Evolutionary conservation across 129 eudicot species (phyloP), one percentile per base, ranked within the genome.

Genomic region (Kitagawia praeruptora): DNA sequence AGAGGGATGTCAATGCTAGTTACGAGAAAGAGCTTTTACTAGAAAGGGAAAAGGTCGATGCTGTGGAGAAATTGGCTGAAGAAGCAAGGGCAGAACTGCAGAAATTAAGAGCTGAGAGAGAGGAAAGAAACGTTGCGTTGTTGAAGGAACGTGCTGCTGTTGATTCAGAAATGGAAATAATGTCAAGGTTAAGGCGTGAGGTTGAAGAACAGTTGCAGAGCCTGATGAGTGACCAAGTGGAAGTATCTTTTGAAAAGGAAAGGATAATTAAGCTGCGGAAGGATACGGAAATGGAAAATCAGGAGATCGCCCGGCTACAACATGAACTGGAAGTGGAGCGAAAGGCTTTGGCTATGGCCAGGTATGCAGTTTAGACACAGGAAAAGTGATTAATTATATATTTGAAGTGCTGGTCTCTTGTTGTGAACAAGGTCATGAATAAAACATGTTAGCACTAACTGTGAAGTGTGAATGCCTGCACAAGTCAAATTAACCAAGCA

Each of bases 331-430:
- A 92, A 86, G 94, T 95, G 70, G 98, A 95, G 86, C 78, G 97
- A 40, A 95, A 95, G 87, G 98, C 98, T n/a, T 85, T 95, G 77
- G 88, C 97, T 82, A 88, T 95, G 97, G 98, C 98, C 78, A 88
- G 98, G 98, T 92, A 84, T 76, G 82, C 78, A 70, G 48, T 34
- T 78, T 12, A 37, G 13, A 41, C 19, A 13, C 63, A 4, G 41
- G 42, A 14, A 67, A 73, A 44, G 21, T 34, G 61, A 44, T 18
- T 45, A 11, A 1, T 67, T 12, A 12, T 67, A 1, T 67, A 61
- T 31, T 12, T 31, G 4, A 14, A 67, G 73, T 67, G 23, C 73
- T 18, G 28, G 16, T 67, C 42, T 67, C 14, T 27, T 63, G 74
- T 58, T 78, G 67, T 41, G 7, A 25, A 16, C 74, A 41, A 61